Base-by-base conservation (phyloP, 1,284 basidiomycete species). In the Apiotrichum akiyoshidainum region DNA sequence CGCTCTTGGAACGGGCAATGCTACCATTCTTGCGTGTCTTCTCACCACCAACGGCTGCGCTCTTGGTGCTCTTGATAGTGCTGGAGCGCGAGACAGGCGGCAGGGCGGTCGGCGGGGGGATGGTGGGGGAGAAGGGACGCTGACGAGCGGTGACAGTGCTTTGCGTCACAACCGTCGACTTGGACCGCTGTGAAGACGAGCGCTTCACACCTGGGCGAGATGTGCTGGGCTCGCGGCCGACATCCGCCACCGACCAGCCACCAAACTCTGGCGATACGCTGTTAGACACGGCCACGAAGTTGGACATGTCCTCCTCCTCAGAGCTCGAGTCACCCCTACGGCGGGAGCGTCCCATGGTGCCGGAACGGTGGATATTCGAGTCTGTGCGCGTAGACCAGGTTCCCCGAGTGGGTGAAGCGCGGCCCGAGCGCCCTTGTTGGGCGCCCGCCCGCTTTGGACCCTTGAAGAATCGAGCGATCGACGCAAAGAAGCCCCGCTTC, bases 381-480 rank as follows among this genome's bases (percentile, higher is more conserved):
- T 78, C 73, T 2, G 76, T 78, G 47, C 76, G 58, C 10, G 76
- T 78, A 21, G 66, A 59, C 76, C 76, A 78, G 4, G 66, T 67
- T 17, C 69, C 56, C 17, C 61, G 55, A 11, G 70, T 63, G 16
- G 73, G 75, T 0, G 71, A 72, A 13, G 67, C 67, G 19, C 70
- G 57, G 31, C 70, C 68, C 0, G 69, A 69, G 11, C 68, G 57
- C 26, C 54, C 31, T n/a, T 37, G 46, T 19, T 57, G 13, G 12
- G 44, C 12, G 35, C 10, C 5, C 41, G 41, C n/a, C 14, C n/a
- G 52, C 39, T 56, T 58, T 5, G 59, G 61, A 60, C 46, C 67
- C 67, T 39, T 66, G 70, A 78, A 78, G 52, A 77, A 65, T n/a
- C 68, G 62, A 4, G 69, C 66, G 50, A 78, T 64, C 0, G 69